A percentile compares a stretch with the other conserved stretches of the same genome.
Evolutionary conservation across 108 stramenopile species (phyloP).

Genomic region (Hondaea fermentalgiana): DNA sequence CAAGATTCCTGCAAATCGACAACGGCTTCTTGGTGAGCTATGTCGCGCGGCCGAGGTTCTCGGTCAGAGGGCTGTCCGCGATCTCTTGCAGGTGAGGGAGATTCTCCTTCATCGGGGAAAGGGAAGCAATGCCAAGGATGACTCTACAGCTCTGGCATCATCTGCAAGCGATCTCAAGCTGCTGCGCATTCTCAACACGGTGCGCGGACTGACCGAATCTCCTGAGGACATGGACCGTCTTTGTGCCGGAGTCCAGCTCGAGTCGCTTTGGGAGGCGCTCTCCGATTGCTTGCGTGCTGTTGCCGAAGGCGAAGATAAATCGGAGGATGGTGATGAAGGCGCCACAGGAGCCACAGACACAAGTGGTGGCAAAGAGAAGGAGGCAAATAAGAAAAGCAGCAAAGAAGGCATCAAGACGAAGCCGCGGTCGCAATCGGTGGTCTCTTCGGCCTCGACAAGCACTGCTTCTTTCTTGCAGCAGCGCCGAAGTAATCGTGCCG

Average conservation of each 20-base stretch:
- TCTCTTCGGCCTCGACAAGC: not conserved
- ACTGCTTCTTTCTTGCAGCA: not conserved
- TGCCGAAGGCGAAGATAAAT: not conserved
- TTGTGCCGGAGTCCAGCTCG: conserved; percentile 10
- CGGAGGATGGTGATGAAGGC: not conserved
- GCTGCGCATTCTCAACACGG: not conserved
- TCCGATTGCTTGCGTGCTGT: not conserved
- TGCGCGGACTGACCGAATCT: not conserved
- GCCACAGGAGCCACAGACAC: not conserved
- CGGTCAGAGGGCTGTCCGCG: not conserved
- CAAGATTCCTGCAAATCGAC: not conserved
- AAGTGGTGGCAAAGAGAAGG: not conserved
- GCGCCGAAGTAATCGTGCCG: not conserved
- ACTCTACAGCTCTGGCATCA: not conserved
- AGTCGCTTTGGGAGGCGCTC: not conserved
- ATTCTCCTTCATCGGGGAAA: not conserved
- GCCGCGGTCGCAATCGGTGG: not conserved
- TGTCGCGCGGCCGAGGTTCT: not conserved
- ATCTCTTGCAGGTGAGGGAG: not conserved
- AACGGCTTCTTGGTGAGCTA: not conserved
- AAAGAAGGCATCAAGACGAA: not conserved
- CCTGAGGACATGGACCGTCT: not conserved
- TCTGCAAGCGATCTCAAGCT: not conserved
- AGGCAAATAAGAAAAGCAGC: not conserved
- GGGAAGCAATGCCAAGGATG: not conserved